Percentiles rank a stretch among this genome's conserved stretches.
Conservation (phyloP, 108 stramenopile genomes). For the Nannochloropsis gaditana region DNA sequence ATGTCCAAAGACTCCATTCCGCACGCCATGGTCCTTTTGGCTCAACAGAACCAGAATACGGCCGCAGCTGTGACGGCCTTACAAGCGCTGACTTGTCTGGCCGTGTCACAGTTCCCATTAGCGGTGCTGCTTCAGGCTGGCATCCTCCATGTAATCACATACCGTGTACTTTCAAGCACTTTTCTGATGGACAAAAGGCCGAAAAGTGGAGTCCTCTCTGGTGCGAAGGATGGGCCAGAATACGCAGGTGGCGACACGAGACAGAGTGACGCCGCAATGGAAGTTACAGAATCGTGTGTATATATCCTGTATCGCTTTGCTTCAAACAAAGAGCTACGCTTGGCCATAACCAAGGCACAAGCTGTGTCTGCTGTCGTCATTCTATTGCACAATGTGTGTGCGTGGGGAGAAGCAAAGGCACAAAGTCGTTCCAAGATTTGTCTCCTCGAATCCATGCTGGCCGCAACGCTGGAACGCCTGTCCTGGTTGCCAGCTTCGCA, state of each 20-base stretch:
- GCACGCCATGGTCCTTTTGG: slow-evolving; percentile 3
- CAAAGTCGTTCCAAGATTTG: neutral
- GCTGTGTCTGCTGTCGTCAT: neutral
- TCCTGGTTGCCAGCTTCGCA: neutral
- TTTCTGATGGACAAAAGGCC: neutral
- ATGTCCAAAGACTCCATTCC: slow-evolving; percentile 17
- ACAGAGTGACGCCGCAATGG: no score
- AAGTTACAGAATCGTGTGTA: neutral
- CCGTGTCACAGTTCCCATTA: slow-evolving; percentile 2
- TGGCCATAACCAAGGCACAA: neutral
- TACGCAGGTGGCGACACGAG: neutral
- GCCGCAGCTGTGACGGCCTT: neutral
- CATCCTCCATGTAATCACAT: neutral
- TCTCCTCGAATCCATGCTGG: neutral
- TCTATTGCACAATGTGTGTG: neutral
- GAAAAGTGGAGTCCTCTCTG: neutral
- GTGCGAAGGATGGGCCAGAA: neutral
- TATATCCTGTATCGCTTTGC: neutral
- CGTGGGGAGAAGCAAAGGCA: neutral
- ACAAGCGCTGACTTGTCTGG: neutral
- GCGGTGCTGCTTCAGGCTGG: slow-evolving; percentile 14
- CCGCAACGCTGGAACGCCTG: neutral
- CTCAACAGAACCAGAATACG: neutral
- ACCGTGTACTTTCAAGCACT: neutral
- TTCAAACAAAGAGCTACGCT: neutral